Base-by-base conservation (phyloP, 768 basidiomycete genomes). In the Pisolithus tinctorius region DNA sequence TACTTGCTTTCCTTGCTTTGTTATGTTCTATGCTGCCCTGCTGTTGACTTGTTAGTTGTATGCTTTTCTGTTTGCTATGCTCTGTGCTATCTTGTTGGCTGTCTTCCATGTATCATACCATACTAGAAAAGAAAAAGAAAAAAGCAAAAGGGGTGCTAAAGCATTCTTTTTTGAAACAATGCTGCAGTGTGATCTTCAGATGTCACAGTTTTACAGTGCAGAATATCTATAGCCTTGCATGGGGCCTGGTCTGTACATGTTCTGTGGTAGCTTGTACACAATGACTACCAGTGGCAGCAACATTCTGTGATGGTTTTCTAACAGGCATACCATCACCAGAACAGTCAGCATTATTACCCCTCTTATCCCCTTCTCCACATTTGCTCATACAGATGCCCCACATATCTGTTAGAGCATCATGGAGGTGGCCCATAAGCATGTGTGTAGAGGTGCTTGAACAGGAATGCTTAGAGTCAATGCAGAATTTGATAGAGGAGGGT, bases 391-490 rank as follows among this genome's bases (percentile, higher is more conserved):
- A 87, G 20, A 86, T 65, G 5, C 61, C 55, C 57, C 77, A 73
- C 84, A 95, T 89, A 56, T 91, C 84, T 49, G 73, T 62, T 56
- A 97, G 63, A 14, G 86, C 82, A 48, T 77, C 72, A 16, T 70
- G 63, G 45, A 96, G 69, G 23, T 79, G 77, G 43, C 72, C 62
- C 59, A 86, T 84, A 64, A 95, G 88, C 25, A 52, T 50, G 7
- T 72, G 65, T 13, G 92, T 95, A 16, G 88, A 88, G 16, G 93
- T 94, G 16, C 69, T 60, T 4, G 76, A 62, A 54, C 75, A 81
- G 5, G 86, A 86, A 53, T 75, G 70, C 66, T 98, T 98, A 42
- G 87, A 90, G 65, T 98, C 95, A 63, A 96, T 83, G 2, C 95
- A 93, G 69, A 96, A 93, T 67, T 93, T 94, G 62, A 98, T 74